Percentiles rank a stretch among this genome's conserved stretches.
Conservation (phyloP, 2,329 filamentous ascomycete species). For the Chrysoporthe deuterocubensis region DNA sequence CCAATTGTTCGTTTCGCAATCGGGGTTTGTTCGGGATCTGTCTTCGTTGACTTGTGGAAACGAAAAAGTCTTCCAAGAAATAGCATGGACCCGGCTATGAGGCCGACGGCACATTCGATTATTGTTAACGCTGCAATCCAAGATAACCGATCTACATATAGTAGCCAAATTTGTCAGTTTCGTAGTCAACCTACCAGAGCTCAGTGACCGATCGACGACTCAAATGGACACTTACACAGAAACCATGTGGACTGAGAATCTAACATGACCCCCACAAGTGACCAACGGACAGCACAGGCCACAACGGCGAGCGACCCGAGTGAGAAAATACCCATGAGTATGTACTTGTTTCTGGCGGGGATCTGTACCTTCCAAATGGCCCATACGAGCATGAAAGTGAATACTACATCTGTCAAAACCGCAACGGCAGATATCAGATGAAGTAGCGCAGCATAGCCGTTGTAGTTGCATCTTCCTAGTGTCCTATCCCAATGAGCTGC, state of each 20-base stretch:
- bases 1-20: neutral
- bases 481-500: neutral
- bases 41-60: neutral
- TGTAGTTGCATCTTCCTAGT: neutral
- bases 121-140: neutral
- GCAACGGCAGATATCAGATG: neutral
- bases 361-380: neutral
- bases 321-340: neutral
- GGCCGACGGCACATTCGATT: neutral
- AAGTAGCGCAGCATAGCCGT: neutral
- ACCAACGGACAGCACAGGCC: neutral
- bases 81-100: neutral
- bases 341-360: neutral
- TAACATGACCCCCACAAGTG: neutral
- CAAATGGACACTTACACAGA: neutral
- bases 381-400: neutral
- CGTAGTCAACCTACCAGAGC: neutral
- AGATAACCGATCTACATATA: neutral
- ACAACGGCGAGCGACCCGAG: neutral
- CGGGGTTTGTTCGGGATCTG: neutral
- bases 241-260: neutral
- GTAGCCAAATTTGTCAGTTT: neutral
- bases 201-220: neutral
- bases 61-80: neutral
- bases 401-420: neutral